phyloP scores from a whole-genome alignment of 2,329 filamentous ascomycete species.

The Calonectria hongkongensis region DNA sequence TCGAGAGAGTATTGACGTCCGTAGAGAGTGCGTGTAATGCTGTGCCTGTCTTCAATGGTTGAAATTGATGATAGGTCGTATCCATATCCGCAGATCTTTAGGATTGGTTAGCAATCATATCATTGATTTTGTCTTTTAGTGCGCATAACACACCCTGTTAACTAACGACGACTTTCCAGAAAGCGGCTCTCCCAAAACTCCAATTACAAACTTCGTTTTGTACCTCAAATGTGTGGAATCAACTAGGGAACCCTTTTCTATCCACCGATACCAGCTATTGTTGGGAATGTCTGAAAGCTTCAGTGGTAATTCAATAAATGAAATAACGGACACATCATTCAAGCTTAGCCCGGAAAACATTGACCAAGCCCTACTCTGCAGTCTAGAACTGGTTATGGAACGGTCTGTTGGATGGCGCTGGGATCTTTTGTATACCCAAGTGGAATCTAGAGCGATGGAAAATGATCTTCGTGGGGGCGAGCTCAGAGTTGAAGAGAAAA shows the following conservation, averaged over 20 bases:
- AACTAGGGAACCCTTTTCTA: background rate
- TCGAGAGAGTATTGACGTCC: background rate
- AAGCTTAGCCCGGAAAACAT: slow-evolving; percentile 4
- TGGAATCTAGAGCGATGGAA: background rate
- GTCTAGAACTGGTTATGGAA: background rate
- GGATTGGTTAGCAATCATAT: background rate
- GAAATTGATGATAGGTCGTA: background rate
- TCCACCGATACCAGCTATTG: background rate
- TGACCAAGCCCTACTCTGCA: background rate
- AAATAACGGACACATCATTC: background rate
- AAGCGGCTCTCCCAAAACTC: background rate
- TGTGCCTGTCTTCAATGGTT: background rate
- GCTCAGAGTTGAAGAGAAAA: background rate
- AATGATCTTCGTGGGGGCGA: background rate
- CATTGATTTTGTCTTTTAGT: too few species aligned
- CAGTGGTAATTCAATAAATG: background rate
- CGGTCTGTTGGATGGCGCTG: background rate
- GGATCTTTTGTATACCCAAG: background rate
- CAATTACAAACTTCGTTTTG: background rate
- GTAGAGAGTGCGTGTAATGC: background rate
- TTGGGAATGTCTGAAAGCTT: background rate
- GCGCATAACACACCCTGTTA: background rate
- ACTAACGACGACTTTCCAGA: background rate
- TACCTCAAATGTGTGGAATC: too few species aligned
- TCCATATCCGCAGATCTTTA: background rate